Conservation (phyloP, 2,329 filamentous ascomycete species). For the Monosporascus sp. region DNA sequence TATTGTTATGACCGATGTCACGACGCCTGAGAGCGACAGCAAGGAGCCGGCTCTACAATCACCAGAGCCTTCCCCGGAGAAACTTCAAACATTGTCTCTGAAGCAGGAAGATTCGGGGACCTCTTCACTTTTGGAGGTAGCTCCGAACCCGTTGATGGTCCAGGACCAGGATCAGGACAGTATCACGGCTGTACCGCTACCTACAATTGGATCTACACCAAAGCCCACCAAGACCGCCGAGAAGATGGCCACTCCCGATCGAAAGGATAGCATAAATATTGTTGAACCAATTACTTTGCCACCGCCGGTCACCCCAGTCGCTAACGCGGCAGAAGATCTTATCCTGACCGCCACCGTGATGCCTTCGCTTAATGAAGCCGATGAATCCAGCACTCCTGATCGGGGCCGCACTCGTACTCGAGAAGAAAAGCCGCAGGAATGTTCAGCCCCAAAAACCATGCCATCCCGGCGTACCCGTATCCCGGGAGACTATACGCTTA, state of each 20-base stretch:
- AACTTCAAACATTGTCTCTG: constrained; percentile 18
- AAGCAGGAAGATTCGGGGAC: constrained; percentile 28
- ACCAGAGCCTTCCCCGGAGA: constrained; percentile 27
- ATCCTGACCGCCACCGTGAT: not conserved
- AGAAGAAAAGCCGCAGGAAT: constrained; percentile 9
- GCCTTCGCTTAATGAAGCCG: not conserved
- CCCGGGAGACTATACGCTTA: constrained; percentile 79
- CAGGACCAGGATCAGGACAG: constrained; percentile 7
- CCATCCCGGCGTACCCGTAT: constrained; percentile 34
- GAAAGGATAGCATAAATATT: constrained; percentile 4
- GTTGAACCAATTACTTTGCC: constrained; percentile 6
- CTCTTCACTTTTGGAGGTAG: constrained; percentile 16
- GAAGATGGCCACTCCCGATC: not conserved
- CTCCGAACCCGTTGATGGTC: constrained; percentile 8
- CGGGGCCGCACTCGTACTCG: not conserved
- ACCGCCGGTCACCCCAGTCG: constrained; percentile 1
- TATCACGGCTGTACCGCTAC: constrained; percentile 13
- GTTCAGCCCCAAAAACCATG: constrained; percentile 6
- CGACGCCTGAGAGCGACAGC: constrained; percentile 44
- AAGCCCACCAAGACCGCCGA: constrained; percentile 3
- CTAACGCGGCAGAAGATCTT: constrained; percentile 2
- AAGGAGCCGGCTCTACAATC: constrained; percentile 33
- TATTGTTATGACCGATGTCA: constrained; percentile 37
- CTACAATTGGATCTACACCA: constrained; percentile 12
- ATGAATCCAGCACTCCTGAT: not conserved